Evolutionary conservation across 371 early-diverging fungal species (phyloP), one percentile per base, ranked within the genome.

Genomic region (Sporodiniella umbellata): DNA sequence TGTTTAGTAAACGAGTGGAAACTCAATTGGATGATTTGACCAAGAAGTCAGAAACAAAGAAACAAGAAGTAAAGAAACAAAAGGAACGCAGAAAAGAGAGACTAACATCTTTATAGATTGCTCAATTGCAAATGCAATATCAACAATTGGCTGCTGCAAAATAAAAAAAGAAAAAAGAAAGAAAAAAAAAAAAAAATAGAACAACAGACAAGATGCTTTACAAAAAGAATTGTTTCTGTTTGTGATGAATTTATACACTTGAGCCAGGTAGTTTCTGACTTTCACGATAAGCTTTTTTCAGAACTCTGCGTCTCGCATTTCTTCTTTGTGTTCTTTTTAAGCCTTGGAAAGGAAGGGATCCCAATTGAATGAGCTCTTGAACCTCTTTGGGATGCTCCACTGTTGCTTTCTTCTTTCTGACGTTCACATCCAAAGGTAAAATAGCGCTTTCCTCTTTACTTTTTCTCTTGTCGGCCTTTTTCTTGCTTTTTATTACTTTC

Each of bases 1-100:
- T 19, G 23, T 31, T 42, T 62, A 93, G 93, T 52, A 84, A 87
- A 52, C 86, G 96, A 21, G 81, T 89, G 1, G 97, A 96, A 53
- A 57, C 68, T 45, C 86, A 88, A 62, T 75, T 96, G 42, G 82
- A 81, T 48, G 84, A 90, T 6, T 73, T 91, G 55, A 80, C 79
- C 45, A 74, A 86, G 47, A 89, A 92, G 65, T 84, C 88, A 50
- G 92, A 95, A 49, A 75, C 69, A 53, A 88, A 87, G 65, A 88
- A 86, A 66, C 59, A 74, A 38, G 88, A 87, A 70, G 86, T 92
- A 59, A 28, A 28, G 10, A 28, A 28, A 28, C 4, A 28, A 28
- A 47, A 74, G 10, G 10, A 28, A 28, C 4, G 10, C 4, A 47
- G 72, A 95, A 49, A 75, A 68, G 51, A 88, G 87, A 65, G 87